phyloP scores from a whole-genome alignment of 2,329 filamentous ascomycete genomes.

The Cercospora zeina region DNA sequence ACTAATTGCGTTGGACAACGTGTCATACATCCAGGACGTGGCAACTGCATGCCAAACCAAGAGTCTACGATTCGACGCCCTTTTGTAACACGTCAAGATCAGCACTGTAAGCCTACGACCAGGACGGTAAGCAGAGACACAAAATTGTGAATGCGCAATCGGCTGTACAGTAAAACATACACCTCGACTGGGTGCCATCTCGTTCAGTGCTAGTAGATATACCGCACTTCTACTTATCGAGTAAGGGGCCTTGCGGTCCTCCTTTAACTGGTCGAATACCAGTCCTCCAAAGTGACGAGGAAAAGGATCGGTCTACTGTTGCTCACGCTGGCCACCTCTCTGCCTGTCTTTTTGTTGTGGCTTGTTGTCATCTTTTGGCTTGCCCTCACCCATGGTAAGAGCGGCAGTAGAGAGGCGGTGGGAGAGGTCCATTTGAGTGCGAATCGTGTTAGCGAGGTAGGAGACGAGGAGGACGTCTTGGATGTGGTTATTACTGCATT shows the following conservation, averaged over 20 bases:
- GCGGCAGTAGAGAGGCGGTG: conserved; percentile 78
- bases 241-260: background rate
- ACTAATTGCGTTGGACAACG: background rate
- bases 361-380: conserved; percentile 29
- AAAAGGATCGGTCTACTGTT: conserved; percentile 31
- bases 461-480: conserved; percentile 98
- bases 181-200: conserved; percentile 27
- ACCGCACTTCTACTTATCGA: conserved; percentile 9
- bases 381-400: conserved; percentile 48
- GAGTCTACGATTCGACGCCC: background rate
- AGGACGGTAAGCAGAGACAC: background rate
- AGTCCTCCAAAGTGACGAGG: background rate
- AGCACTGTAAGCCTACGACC: background rate
- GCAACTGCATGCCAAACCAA: no score
- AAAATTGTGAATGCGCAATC: background rate
- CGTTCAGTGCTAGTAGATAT: conserved; percentile 19
- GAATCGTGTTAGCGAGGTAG: conserved; percentile 97
- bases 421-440: conserved; percentile 96
- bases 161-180: conserved; percentile 2
- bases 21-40: background rate
- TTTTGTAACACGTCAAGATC: background rate
- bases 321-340: conserved; percentile 31
- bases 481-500: conserved; percentile 89
- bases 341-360: conserved; percentile 29
- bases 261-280: background rate